Conservation (phyloP, 208 protist species). For the Porcisia deanei region DNA sequence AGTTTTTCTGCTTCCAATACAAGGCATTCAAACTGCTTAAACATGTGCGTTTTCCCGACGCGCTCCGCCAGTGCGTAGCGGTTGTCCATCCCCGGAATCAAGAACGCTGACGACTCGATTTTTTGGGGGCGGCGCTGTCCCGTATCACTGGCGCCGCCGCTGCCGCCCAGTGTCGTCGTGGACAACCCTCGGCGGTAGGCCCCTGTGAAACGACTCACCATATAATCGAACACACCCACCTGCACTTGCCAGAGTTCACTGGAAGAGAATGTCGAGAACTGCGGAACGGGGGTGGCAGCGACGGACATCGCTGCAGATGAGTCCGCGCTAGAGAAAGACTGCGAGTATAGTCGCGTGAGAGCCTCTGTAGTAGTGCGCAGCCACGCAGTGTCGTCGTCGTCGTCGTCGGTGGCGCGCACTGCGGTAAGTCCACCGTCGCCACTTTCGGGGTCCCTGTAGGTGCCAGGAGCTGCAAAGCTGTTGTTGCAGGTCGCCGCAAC, state of each 20-base stretch:
- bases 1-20: slow-evolving; percentile 48
- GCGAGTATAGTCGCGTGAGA: slow-evolving; percentile 14
- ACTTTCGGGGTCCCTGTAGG: slow-evolving; percentile 11
- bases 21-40: slow-evolving; percentile 50
- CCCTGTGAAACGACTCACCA: slow-evolving; percentile 22
- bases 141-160: not conserved
- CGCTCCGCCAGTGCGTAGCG: slow-evolving; percentile 37
- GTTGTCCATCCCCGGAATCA: slow-evolving; percentile 48
- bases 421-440: not conserved
- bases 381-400: slow-evolving; percentile 7
- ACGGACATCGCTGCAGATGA: not conserved
- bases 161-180: not conserved
- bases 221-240: slow-evolving; percentile 19
- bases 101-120: slow-evolving; percentile 50
- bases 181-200: slow-evolving; percentile 28
- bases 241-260: slow-evolving; percentile 25
- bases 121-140: not conserved
- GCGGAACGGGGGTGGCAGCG: not conserved
- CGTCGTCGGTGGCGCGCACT: not conserved
- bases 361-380: slow-evolving; percentile 22
- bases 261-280: slow-evolving; percentile 9
- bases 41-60: slow-evolving; percentile 54
- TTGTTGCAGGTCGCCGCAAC: not conserved
- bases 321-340: slow-evolving; percentile 8
- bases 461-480: not conserved